Base-by-base conservation (phyloP, 1,284 basidiomycete species). In the Boletus smithii region DNA sequence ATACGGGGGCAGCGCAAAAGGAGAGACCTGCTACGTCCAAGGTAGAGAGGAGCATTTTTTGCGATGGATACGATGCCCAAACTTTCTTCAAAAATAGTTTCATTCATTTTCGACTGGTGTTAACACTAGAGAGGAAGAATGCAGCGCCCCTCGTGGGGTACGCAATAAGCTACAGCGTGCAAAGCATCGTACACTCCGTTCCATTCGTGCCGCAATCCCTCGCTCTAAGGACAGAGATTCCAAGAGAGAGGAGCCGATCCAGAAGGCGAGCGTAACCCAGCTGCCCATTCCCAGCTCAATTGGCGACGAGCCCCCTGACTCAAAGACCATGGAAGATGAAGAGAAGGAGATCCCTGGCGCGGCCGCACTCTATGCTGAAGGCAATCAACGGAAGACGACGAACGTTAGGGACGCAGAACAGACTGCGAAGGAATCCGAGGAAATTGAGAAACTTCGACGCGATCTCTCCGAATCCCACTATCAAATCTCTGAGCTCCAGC, bases 371-470 rank as follows among this genome's bases (percentile, higher is more conserved):
- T 3, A 11, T 32, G 1, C 16, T 11, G 24, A 18, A 29, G 8
- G 1, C 7, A 11, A 30, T 14, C 36, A 36, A n/a, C 5, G 4
- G 24, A 24, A 13, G 18, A 8, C 37, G 3, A 10, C 16, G 13
- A 31, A 26, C 1, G 37, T 9, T 13, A 29, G 24, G 29, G 22
- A 22, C n/a, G 5, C 23, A 13, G 20, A 18, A 18, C 41, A 22
- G 11, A 31, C 11, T 2, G 3, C n/a, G 8, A 29, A 4, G 4
- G 42, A 49, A 14, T 23, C 39, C 3, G 33, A 56, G 10, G 39
- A 49, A 18, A 23, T 53, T 8, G 22, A 35, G 23, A 37, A 36
- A 18, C 54, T 56, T 27, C 50, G 27, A 39, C 44, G 5, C 5
- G 39, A 56, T 11, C 53, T 56, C 34, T 37, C 24, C 5, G 20